phyloP scores from a whole-genome alignment of 805 yeast genomes.

The Scheffersomyces ergatensis region DNA sequence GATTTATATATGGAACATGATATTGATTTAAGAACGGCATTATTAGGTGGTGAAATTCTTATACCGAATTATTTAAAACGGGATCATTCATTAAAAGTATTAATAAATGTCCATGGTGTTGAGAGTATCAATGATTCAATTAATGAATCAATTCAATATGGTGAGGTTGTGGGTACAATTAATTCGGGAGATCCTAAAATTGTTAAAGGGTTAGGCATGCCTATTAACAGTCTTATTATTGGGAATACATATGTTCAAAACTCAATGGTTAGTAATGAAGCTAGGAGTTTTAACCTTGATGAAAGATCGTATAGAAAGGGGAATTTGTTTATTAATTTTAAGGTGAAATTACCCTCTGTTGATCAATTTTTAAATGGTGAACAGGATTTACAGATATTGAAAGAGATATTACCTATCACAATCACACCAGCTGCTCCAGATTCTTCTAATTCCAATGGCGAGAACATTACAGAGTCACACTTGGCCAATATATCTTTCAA shows the following conservation, averaged over 20 bases:
- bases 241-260: conserved; percentile 27
- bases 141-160: conserved; percentile 19
- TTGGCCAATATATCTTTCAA: no score
- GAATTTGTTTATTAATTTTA: conserved; percentile 38
- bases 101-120: conserved; percentile 36
- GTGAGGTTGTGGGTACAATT: conserved; percentile 53
- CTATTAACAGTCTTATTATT: conserved; percentile 31
- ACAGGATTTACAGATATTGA: conserved; percentile 2
- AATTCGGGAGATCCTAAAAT: conserved; percentile 48
- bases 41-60: conserved; percentile 53
- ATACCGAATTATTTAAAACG: conserved; percentile 29
- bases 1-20: conserved; percentile 44
- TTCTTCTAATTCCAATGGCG: no score
- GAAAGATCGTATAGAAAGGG: conserved; percentile 24
- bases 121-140: conserved; percentile 11
- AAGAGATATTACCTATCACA: conserved; percentile 5
- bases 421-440: background rate
- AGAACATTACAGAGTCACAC: no score
- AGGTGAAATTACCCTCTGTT: conserved; percentile 31
- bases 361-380: conserved; percentile 16
- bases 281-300: conserved; percentile 16
- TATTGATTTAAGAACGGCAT: conserved; percentile 52
- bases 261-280: conserved; percentile 10
- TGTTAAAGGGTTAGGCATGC: conserved; percentile 61
- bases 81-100: conserved; percentile 26